Evolutionary conservation across 768 basidiomycete genomes (phyloP).

Genomic region (Lentinula lateritia): DNA sequence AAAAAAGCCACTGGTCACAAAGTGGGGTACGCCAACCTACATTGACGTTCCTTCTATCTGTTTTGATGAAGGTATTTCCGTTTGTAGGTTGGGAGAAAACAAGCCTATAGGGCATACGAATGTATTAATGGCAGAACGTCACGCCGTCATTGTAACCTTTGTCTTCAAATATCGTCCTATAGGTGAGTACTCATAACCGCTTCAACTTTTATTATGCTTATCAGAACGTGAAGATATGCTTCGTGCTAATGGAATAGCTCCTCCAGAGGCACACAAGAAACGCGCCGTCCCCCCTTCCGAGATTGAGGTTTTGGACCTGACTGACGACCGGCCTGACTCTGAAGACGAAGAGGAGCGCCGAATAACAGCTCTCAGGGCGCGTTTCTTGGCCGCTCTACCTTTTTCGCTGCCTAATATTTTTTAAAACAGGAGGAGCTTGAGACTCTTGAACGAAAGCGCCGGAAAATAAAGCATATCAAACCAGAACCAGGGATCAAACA

Average conservation of each 20-base stretch:
- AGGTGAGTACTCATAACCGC: not conserved
- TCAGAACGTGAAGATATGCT: not conserved
- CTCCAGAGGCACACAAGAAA: not conserved
- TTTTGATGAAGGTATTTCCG: not conserved
- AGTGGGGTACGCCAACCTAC: not conserved
- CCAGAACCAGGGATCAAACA: not conserved
- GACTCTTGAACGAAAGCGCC: not conserved
- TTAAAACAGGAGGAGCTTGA: not conserved
- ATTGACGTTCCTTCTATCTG: not conserved
- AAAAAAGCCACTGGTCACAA: not conserved
- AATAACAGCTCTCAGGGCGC: not conserved
- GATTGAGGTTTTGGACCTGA: not conserved
- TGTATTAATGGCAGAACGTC: not conserved
- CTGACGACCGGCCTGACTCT: not conserved
- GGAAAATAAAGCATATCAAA: not conserved
- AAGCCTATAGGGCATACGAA: not conserved
- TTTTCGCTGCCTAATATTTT: not conserved
- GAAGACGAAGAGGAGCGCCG: not conserved
- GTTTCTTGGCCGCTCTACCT: not conserved
- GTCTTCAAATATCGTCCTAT: not conserved
- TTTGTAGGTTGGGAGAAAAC: not conserved
- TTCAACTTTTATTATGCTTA: not conserved
- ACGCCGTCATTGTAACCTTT: not conserved
- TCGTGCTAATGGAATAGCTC: not conserved
- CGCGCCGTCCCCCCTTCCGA: not conserved